These are phyloP conservation scores for Phylloporus sp. DNA, from an alignment of 768 basidiomycete genomes.

Conservation along the genomic window DNA sequence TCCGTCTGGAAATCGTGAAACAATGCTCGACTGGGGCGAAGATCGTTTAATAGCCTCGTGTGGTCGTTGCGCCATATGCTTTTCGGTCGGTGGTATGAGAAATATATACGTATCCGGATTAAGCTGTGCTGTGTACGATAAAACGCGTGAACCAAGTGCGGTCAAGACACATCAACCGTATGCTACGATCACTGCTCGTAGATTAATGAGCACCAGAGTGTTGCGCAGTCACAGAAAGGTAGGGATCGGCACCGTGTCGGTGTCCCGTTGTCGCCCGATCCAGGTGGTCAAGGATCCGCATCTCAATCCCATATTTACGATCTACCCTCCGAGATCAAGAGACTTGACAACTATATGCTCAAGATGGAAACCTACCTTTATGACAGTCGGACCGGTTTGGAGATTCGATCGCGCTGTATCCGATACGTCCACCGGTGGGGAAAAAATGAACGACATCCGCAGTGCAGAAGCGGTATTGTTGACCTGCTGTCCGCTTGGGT, in stretches of 20 bases:
- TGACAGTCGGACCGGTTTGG: neutral
- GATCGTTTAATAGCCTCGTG: neutral
- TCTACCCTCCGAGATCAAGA: neutral
- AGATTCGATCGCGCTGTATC: neutral
- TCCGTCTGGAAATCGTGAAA: neutral
- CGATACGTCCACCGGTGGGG: neutral
- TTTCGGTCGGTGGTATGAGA: neutral
- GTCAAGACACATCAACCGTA: neutral
- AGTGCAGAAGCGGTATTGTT: neutral
- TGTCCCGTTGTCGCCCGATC: neutral
- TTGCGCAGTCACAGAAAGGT: neutral
- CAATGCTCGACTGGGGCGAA: neutral
- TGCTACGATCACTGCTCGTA: neutral
- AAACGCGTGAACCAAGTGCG: neutral
- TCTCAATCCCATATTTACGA: too few species aligned
- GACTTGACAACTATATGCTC: neutral
- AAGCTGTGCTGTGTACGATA: neutral
- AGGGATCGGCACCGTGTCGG: neutral
- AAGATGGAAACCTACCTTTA: neutral
- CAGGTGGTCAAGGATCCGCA: neutral
- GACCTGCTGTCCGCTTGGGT: neutral
- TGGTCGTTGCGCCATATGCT: neutral
- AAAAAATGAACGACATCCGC: too few species aligned
- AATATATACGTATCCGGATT: neutral
- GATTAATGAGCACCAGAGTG: neutral